Evolutionary conservation across 768 basidiomycete species (phyloP).

Genomic region (Lactarius psammicola): DNA sequence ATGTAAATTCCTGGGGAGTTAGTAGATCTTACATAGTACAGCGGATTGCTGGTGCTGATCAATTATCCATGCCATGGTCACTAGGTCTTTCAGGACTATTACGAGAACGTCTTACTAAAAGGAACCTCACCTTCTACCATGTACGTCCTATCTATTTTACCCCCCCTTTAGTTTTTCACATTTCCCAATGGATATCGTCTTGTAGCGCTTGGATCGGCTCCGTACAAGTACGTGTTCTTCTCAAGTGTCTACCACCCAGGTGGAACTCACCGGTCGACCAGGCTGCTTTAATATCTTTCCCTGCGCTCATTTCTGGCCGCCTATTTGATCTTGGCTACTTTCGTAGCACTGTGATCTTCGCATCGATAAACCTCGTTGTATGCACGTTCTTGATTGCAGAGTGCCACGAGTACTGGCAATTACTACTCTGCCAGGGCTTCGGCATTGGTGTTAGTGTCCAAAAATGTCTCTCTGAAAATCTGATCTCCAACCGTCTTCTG

Average conservation of each 20-base stretch:
- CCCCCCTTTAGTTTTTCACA: not conserved
- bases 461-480: not conserved
- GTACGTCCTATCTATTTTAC: constrained; percentile 36
- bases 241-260: not conserved
- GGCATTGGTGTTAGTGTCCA: constrained; percentile 53
- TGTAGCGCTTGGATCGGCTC: constrained; percentile 79
- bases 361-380: constrained; percentile 50
- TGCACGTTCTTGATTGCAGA: constrained; percentile 67
- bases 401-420: constrained; percentile 76
- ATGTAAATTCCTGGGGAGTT: constrained; percentile 75
- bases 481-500: not conserved
- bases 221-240: constrained; percentile 47
- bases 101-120: constrained; percentile 52
- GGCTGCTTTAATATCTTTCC: constrained; percentile 63
- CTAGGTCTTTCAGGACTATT: constrained; percentile 73
- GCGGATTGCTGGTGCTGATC: not conserved
- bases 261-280: constrained; percentile 31
- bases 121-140: constrained; percentile 58
- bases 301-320: constrained; percentile 61
- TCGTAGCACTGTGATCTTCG: constrained; percentile 47
- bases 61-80: constrained; percentile 1
- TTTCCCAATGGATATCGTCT: constrained; percentile 1
- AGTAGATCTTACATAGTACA: constrained; percentile 31
- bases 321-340: constrained; percentile 77
- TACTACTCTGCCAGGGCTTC: constrained; percentile 71